Conservation (phyloP, 306 rosid genomes). For the Mimosa bimucronata region DNA sequence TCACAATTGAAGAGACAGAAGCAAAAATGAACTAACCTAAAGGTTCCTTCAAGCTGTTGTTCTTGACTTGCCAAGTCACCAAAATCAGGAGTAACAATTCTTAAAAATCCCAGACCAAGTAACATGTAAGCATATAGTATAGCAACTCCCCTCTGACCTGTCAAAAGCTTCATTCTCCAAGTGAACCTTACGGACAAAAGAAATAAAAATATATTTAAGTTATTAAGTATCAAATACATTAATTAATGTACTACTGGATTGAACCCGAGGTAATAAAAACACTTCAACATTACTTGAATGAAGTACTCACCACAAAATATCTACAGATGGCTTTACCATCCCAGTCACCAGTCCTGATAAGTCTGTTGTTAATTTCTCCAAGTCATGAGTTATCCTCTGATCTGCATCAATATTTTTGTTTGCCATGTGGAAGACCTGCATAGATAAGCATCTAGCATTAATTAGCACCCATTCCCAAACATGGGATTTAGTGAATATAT, state of each 20-base stretch:
- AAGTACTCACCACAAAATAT: slow-evolving; percentile 84
- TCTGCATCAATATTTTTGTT: slow-evolving; percentile 86
- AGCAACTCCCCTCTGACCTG: slow-evolving; percentile 94
- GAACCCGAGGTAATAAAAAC: slow-evolving; percentile 14
- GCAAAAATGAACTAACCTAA: slow-evolving; percentile 59
- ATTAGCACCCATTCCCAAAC: slow-evolving; percentile 34
- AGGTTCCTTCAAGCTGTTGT: slow-evolving; percentile 95
- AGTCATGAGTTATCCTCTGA: slow-evolving; percentile 94
- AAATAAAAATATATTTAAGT: slow-evolving; percentile 17
- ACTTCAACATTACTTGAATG: slow-evolving; percentile 27
- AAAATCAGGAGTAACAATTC: slow-evolving; percentile 90
- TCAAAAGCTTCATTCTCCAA: slow-evolving; percentile 99
- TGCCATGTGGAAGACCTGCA: slow-evolving; percentile 93
- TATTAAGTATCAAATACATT: slow-evolving; percentile 23
- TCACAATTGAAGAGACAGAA: slow-evolving; percentile 36
- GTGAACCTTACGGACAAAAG: slow-evolving; percentile 74
- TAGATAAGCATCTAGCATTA: slow-evolving; percentile 39
- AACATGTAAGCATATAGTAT: slow-evolving; percentile 95
- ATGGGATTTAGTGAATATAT: slow-evolving; percentile 14
- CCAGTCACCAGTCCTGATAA: slow-evolving; percentile 97
- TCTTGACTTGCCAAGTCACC: slow-evolving; percentile 93
- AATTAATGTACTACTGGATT: slow-evolving; percentile 25
- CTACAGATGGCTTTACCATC: slow-evolving; percentile 95
- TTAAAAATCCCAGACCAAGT: slow-evolving; percentile 90
- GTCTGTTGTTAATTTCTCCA: slow-evolving; percentile 87